phyloP scores from a whole-genome alignment of 257 asterid genomes.

The Eustoma russellianum region DNA sequence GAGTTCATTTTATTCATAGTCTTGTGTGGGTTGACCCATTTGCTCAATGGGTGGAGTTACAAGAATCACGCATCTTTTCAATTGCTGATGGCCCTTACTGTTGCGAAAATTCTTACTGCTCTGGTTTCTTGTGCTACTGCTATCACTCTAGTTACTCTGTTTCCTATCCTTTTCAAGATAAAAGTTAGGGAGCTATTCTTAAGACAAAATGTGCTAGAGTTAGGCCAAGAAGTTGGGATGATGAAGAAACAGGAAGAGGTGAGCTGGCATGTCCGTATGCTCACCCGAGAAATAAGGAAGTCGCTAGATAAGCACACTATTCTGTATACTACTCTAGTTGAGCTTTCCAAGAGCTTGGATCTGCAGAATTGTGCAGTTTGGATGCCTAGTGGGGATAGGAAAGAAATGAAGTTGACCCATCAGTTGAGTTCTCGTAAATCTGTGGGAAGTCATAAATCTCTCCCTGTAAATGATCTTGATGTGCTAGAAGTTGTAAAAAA shows the following conservation, averaged over 20 bases:
- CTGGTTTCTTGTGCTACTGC: conserved; percentile 44
- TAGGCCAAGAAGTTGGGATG: conserved; percentile 39
- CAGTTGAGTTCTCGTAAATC: conserved; percentile 25
- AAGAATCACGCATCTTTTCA: conserved; percentile 26
- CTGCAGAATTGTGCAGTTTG: conserved; percentile 43
- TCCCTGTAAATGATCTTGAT: conserved; percentile 31
- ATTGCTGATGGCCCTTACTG: conserved; percentile 29
- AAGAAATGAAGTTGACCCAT: conserved; percentile 35
- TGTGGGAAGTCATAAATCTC: conserved; percentile 11
- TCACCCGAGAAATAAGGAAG: conserved; percentile 35
- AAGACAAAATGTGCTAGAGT: conserved; percentile 36
- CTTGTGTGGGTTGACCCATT: conserved; percentile 39
- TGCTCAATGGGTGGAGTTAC: conserved; percentile 35
- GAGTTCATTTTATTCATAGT: conserved; percentile 37
- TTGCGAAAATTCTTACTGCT: conserved; percentile 35
- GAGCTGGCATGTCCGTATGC: conserved; percentile 39
- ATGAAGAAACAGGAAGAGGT: conserved; percentile 39
- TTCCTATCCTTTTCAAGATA: conserved; percentile 32
- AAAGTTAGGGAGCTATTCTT: conserved; percentile 37
- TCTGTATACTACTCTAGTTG: conserved; percentile 35
- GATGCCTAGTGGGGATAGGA: conserved; percentile 35
- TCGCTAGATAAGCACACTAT: conserved; percentile 39
- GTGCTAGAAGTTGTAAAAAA: conserved; percentile 28
- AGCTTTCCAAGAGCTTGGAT: conserved; percentile 35
- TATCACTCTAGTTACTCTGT: conserved; percentile 32